phyloP scores from a whole-genome alignment of 2,329 filamentous ascomycete species.

The Kalmusia sp. region DNA sequence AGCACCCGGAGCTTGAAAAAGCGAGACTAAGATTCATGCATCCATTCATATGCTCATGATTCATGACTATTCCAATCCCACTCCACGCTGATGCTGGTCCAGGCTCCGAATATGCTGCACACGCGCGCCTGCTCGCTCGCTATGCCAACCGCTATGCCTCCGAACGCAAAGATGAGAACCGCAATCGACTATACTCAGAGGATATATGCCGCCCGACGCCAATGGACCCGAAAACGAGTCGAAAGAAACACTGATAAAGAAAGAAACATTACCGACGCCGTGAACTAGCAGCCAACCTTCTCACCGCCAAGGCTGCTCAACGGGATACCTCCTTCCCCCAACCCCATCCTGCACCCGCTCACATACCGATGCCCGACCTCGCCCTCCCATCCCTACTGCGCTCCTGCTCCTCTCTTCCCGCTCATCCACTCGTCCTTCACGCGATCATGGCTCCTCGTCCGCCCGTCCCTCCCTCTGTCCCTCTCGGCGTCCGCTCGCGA shows the following conservation, averaged over 20 bases:
- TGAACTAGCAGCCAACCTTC: neutral
- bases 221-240: neutral
- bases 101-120: neutral
- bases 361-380: slow-evolving; percentile 40
- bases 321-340: slow-evolving; percentile 40
- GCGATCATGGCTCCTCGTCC: slow-evolving; percentile 26
- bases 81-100: too few relatives aligned
- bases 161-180: neutral
- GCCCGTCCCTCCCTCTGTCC: slow-evolving; percentile 1
- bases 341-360: slow-evolving; percentile 43
- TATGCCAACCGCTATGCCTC: neutral
- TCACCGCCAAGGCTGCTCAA: slow-evolving; percentile 22
- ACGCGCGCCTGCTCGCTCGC: neutral
- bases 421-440: slow-evolving; percentile 30
- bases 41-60: too few relatives aligned
- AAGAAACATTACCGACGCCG: neutral
- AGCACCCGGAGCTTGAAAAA: too few relatives aligned
- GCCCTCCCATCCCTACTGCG: slow-evolving; percentile 12
- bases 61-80: too few relatives aligned
- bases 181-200: neutral
- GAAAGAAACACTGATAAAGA: neutral
- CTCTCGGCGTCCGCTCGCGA: slow-evolving; percentile 5
- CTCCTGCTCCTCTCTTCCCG: slow-evolving; percentile 13
- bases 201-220: neutral
- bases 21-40: too few relatives aligned